Base-by-base conservation (phyloP, 345 rosid genomes). In the Geranium brycei region DNA sequence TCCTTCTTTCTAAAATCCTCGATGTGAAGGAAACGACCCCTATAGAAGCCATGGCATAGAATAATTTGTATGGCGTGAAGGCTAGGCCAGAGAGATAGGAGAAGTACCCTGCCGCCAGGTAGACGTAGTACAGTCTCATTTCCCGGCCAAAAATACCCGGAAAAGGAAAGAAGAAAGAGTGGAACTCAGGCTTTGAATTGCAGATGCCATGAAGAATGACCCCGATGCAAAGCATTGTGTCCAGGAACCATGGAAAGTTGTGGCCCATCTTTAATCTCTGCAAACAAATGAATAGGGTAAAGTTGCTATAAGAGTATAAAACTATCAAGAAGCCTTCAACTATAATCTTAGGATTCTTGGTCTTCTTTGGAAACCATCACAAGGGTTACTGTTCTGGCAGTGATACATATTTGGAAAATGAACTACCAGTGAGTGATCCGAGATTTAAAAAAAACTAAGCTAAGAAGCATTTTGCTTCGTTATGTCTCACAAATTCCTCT, bases 201-300 rank as follows among this genome's bases (percentile, higher is more conserved):
- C 81, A 77, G 38, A 76, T 68, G 61, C 97, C 89, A 23, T 86
- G 95, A 64, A 86, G 81, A 68, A 91, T 77, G 62, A 85, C 82
- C 2, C 96, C 93, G 11, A 77, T 63, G 63, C 88, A 86, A 47
- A 91, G 85, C 56, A 72, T 69, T n/a, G 91, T 83, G 68, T 91
- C 97, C 65, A 84, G 74, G 68, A 91, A 83, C 87, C 88, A 80
- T 7, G 96, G 91, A 71, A 88, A 78, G 72, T 85, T 86, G 64
- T 82, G 91, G 61, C 87, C 88, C 67, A 79, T 73, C 72, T 95
- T 85, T 51, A 82, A 81, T 80, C 99, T 85, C 97, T 93, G 89
- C 77, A 80, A 77, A 35, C 63, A 61, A 13, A 58, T 5, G 68
- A 17, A 53, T 19, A 5, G 23, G 38, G 17, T 17, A 17, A 57